phyloP scores from a whole-genome alignment of 441 rosid species.

The Mallotus japonicus region DNA sequence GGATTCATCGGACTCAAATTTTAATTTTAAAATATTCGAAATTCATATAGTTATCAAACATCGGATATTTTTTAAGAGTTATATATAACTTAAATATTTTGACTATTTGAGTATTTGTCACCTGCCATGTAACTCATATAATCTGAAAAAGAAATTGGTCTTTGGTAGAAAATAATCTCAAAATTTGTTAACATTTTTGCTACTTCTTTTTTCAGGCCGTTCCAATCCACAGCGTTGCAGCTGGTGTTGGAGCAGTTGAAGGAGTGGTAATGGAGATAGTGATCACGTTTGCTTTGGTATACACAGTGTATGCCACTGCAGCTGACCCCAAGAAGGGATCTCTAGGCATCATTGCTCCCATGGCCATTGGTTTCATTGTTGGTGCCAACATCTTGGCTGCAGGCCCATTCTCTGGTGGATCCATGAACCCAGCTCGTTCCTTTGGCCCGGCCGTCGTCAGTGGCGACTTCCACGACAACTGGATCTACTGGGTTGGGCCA shows the following conservation, averaged over 20 bases:
- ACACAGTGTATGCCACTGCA: constrained; percentile 91
- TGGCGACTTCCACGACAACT: constrained; percentile 77
- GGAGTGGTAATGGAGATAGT: constrained; percentile 91
- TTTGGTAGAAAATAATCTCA: not conserved
- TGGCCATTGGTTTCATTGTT: constrained; percentile 84
- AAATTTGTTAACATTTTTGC: not conserved
- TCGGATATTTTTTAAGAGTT: too few species aligned
- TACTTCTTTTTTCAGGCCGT: constrained; percentile 39
- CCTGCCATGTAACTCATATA: too few species aligned
- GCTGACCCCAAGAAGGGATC: constrained; percentile 94
- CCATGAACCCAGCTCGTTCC: constrained; percentile 99
- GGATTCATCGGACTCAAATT: too few species aligned
- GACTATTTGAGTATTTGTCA: too few species aligned
- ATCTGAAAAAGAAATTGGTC: too few species aligned
- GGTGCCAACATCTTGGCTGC: constrained; percentile 94
- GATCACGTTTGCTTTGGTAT: constrained; percentile 80
- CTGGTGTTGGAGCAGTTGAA: constrained; percentile 69
- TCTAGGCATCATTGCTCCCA: constrained; percentile 79
- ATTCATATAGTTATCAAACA: too few species aligned
- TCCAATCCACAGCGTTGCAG: constrained; percentile 71
- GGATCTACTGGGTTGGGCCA: constrained; percentile 95
- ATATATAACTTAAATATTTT: too few species aligned
- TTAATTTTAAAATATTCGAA: too few species aligned
- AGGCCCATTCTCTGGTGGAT: constrained; percentile 96
- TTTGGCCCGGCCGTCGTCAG: constrained; percentile 89